These are phyloP conservation scores for Moringa oleifera DNA, from an alignment of 345 rosid genomes.

Conservation along the genomic window DNA sequence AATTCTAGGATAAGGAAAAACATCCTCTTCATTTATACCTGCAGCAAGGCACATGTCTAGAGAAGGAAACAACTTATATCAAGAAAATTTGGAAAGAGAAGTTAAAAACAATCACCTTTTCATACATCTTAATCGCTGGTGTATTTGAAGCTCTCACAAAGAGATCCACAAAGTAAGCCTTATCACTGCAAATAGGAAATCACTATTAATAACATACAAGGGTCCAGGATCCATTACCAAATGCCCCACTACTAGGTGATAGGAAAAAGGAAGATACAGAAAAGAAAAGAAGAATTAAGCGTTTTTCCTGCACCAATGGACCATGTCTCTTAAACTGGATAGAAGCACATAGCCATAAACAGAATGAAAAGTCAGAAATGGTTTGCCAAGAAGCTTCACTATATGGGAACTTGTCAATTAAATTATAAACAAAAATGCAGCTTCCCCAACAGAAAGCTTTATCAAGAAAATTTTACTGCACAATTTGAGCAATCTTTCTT, in stretches of 20 bases:
- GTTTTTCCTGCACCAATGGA: background rate
- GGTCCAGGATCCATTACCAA: background rate
- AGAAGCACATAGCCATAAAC: background rate
- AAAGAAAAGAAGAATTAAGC: background rate
- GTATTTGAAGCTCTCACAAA: slow-evolving; percentile 95
- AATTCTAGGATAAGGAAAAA: too few species aligned
- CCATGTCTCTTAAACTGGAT: background rate
- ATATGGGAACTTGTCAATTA: too few species aligned
- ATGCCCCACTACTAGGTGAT: background rate
- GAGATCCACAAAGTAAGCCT: slow-evolving; percentile 90
- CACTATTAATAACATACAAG: slow-evolving; percentile 1
- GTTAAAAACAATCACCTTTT: slow-evolving; percentile 50
- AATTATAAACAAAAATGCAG: background rate
- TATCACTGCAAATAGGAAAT: slow-evolving; percentile 52
- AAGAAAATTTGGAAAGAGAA: background rate
- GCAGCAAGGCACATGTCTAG: background rate
- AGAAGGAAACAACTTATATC: too few species aligned
- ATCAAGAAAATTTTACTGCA: background rate
- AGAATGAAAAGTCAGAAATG: background rate
- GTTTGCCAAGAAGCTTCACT: background rate
- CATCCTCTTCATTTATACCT: too few species aligned
- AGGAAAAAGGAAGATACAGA: background rate
- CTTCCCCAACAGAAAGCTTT: background rate
- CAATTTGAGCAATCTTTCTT: background rate
- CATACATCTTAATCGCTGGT: slow-evolving; percentile 97